A percentile compares a stretch with the other conserved stretches of the same genome.
Conservation (phyloP, 768 basidiomycete species). For the Mycena latifolia region DNA sequence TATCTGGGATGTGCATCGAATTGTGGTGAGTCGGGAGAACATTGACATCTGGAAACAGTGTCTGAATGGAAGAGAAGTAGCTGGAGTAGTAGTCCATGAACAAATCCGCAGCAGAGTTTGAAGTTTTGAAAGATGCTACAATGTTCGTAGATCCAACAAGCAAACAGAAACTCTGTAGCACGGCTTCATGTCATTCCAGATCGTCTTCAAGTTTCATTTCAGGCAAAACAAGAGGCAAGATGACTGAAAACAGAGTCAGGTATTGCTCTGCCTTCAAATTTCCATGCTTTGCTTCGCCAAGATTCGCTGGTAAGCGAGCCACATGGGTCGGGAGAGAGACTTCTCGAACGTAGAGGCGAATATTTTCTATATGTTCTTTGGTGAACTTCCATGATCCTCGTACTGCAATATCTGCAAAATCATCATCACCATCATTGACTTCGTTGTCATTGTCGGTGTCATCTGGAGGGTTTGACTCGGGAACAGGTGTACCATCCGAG, state of each 20-base stretch:
- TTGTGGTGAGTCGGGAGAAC: conserved; percentile 31
- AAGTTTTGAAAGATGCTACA: conserved; percentile 26
- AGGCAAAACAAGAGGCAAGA: conserved; percentile 28
- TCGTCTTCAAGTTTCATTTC: conserved; percentile 8
- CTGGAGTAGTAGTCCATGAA: conserved; percentile 13
- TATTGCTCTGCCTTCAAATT: conserved; percentile 38
- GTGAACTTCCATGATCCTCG: no score
- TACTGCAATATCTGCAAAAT: no score
- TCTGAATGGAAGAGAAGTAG: conserved; percentile 13
- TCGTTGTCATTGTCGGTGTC: no score
- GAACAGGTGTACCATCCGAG: no score
- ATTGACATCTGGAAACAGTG: conserved; percentile 4
- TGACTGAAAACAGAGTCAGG: conserved; percentile 25
- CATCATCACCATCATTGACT: no score
- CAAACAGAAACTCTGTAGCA: conserved; percentile 27
- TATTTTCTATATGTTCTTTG: background rate
- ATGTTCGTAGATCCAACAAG: conserved; percentile 32
- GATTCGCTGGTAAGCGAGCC: conserved; percentile 32
- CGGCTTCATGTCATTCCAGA: background rate
- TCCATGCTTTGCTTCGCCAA: conserved; percentile 35
- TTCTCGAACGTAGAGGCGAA: background rate
- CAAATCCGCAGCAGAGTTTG: conserved; percentile 22
- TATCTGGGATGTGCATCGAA: conserved; percentile 28
- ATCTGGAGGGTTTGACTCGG: no score
- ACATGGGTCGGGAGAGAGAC: conserved; percentile 30